Percentiles rank a stretch among this genome's conserved stretches.
These are phyloP conservation scores for Pulveroboletus frians DNA, from an alignment of 768 basidiomycete species.

Conservation along the genomic window DNA sequence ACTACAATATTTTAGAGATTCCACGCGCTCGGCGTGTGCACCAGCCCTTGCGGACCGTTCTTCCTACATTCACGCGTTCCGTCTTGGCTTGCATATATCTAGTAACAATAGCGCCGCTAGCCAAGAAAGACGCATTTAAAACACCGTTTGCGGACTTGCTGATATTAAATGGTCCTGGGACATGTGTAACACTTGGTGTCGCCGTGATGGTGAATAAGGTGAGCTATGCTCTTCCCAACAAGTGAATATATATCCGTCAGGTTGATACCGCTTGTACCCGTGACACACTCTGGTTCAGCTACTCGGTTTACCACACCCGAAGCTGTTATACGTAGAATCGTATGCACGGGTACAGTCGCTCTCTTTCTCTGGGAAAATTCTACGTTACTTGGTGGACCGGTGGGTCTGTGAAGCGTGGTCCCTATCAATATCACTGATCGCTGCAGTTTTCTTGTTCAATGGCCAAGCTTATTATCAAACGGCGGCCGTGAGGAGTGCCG, in stretches of 20 bases:
- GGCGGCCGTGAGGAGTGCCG: slow-evolving; percentile 44
- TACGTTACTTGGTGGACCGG: slow-evolving; percentile 81
- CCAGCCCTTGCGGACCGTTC: slow-evolving; percentile 68
- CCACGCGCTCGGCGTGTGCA: slow-evolving; percentile 88
- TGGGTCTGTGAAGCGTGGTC: slow-evolving; percentile 54
- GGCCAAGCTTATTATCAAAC: slow-evolving; percentile 56
- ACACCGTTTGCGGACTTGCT: slow-evolving; percentile 63
- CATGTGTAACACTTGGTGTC: slow-evolving; percentile 74
- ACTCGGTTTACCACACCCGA: slow-evolving; percentile 65
- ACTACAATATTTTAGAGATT: slow-evolving; percentile 57
- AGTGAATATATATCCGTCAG: neutral
- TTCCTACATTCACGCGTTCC: slow-evolving; percentile 59
- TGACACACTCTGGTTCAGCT: slow-evolving; percentile 45
- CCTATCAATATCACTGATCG: neutral
- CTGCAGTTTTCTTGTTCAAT: slow-evolving; percentile 82
- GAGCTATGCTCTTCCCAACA: slow-evolving; percentile 23
- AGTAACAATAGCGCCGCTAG: slow-evolving; percentile 50
- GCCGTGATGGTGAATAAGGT: slow-evolving; percentile 72
- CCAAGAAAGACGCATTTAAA: slow-evolving; percentile 17
- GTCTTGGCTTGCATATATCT: slow-evolving; percentile 57
- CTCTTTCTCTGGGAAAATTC: slow-evolving; percentile 79
- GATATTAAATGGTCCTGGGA: slow-evolving; percentile 92
- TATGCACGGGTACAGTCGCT: slow-evolving; percentile 82
- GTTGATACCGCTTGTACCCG: neutral
- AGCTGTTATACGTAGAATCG: slow-evolving; percentile 84